Evolutionary conservation across 31 red algal species (phyloP), one percentile per base, ranked within the genome.

Genomic region (Odonthalia washingtoniensis): DNA sequence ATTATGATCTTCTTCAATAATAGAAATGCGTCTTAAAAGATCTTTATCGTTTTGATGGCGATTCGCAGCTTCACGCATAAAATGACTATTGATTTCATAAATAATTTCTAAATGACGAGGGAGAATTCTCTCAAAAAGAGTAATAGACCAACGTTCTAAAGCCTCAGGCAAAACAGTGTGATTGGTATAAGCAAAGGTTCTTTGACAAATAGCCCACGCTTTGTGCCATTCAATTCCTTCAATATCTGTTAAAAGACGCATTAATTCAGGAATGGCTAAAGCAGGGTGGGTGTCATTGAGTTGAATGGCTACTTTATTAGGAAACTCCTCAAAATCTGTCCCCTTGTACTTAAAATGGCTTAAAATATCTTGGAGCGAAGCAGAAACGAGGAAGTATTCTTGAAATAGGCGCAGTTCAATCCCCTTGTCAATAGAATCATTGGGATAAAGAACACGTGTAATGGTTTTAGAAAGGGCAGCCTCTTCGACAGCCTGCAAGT

Each of bases 121-220:
- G 78, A 99, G 82, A 65, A 99, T 74, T 81, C 93, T 92, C 75
- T 95, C 95, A 92, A 99, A 95, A 36, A 99, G 86, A 6, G 89
- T 88, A 40, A 99, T 95, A 2, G 91, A 89, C 98, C 98, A 99
- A 70, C 94, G 95, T 88, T 99, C 98, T 41, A 99, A 82, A 37
- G 98, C 98, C 91, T 99, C 98, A 16, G 98, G 98, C 12, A 99
- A 93, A 16, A 99, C 94, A 82, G 98, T 99, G 82, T 99, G 98
- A 72, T 99, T 99, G 24, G 98, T 99, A 92, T 99, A 99, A 6
- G 98, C 95, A 78, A 99, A 97, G 70, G 94, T 92, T 90, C 92
- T 92, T 40, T 65, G 82, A n/a, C 87, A 83, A 26, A 92, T 95
- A 0, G 88, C 36, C 98, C 98, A 99, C 61, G 95, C 39, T 16